Conservation (phyloP, 345 rosid species). For the Brassica incana region DNA sequence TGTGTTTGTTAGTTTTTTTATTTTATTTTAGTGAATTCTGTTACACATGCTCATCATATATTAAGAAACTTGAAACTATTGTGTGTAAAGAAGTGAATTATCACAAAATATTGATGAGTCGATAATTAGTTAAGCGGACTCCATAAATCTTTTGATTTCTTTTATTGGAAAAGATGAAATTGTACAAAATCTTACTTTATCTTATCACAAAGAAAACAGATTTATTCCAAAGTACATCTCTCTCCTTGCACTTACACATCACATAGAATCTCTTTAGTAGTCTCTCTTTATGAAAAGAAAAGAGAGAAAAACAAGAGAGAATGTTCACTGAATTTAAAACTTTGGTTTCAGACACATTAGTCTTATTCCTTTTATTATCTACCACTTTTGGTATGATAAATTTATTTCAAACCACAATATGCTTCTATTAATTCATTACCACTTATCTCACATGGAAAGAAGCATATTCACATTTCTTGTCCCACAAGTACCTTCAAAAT, state of each 20-base stretch:
- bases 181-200: conserved; percentile 39
- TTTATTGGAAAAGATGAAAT: conserved; percentile 11
- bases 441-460: conserved; percentile 28
- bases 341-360: conserved; percentile 29
- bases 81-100: background rate
- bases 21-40: background rate
- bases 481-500: conserved; percentile 30
- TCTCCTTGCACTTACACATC: conserved; percentile 31
- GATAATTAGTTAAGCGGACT: conserved; percentile 25
- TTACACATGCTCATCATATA: background rate
- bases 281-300: conserved; percentile 44
- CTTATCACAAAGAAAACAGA: conserved; percentile 38
- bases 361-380: conserved; percentile 32
- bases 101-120: conserved; percentile 6
- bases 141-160: conserved; percentile 2
- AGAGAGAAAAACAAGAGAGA: conserved; percentile 33
- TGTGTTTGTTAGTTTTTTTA: background rate
- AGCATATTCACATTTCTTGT: conserved; percentile 42
- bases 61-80: background rate
- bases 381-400: conserved; percentile 30
- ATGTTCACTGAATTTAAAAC: conserved; percentile 33
- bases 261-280: conserved; percentile 38
- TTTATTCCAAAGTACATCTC: conserved; percentile 32
- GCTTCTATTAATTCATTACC: conserved; percentile 28
- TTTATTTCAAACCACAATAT: conserved; percentile 1